Evolutionary conservation across 306 rosid species (phyloP), one percentile per base, ranked within the genome.

Genomic region (Inga oerstediana): DNA sequence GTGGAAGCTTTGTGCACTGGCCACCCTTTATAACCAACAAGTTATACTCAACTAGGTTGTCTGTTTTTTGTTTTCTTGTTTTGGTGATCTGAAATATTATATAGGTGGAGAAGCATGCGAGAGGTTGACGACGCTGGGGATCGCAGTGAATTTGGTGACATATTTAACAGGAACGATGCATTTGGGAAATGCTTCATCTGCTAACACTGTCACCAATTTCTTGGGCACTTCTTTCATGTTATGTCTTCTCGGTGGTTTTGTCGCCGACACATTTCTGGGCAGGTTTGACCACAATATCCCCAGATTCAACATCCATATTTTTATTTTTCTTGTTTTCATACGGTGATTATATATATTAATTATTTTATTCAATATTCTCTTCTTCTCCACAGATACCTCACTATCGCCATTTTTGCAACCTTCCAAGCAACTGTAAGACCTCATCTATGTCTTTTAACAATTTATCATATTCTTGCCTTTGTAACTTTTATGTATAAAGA

Each of bases 141-240:
- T 95, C 12, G 98, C 93, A 1, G 97, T 95, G 13, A 95, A 95
- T 86, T 75, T 95, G 91, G 98, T 93, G 59, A 90, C 98, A 0
- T 95, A 95, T 84, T 77, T 95, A 86, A 91, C 96, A 0, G 93
- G 81, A 1, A 90, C 96, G 8, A 95, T 92, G 99, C 96, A 95
- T 86, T 86, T 95, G 90, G 97, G 98, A 32, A 95, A 85, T 83
- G 99, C 97, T 61, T 75, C 85, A 77, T 88, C 99, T 39, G 99
- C 99, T 27, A 95, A 90, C 80, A 91, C 78, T 6, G 99, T 95
- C 86, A 95, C 99, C 78, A 93, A 95, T 86, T 95, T 95, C 84
- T 35, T 95, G 45, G 99, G 99, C 14, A 93, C 98, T 59, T 92
- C 94, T 11, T 95, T 95, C 78, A 93, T 95, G 97, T 96, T 95